Evolutionary conservation across 495 filamentous ascomycete genomes (phyloP).

Genomic region (Aspergillus nanangensis): DNA sequence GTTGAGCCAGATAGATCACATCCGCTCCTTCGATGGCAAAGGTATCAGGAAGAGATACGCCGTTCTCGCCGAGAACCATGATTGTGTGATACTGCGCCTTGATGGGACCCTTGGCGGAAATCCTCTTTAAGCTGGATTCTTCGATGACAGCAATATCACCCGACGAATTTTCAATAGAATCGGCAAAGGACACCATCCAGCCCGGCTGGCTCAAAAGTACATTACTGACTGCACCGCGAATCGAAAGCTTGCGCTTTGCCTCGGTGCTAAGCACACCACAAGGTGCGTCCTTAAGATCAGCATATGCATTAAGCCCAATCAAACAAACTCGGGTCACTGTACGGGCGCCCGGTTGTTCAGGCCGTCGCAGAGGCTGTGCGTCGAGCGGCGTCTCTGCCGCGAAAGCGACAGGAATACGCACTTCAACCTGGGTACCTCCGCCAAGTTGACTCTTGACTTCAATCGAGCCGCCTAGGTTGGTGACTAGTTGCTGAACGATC

Average conservation of each 20-base stretch:
- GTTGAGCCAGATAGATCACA: constrained; percentile 26
- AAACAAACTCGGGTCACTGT: constrained; percentile 17
- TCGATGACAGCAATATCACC: constrained; percentile 32
- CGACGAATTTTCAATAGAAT: constrained; percentile 16
- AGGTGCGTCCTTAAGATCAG: constrained; percentile 21
- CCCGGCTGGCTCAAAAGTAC: constrained; percentile 23
- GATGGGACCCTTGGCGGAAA: constrained; percentile 5
- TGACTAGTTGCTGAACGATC: constrained; percentile 63
- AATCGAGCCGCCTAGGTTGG: constrained; percentile 54
- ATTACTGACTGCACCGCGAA: constrained; percentile 27
- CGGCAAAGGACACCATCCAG: constrained; percentile 28
- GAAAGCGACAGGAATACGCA: constrained; percentile 40
- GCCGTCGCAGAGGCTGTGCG: not conserved
- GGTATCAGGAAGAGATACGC: constrained; percentile 3
- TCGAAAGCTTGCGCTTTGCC: constrained; percentile 29
- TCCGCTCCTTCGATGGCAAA: constrained; percentile 9
- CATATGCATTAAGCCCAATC: constrained; percentile 27
- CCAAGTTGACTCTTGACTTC: constrained; percentile 52
- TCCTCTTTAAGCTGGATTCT: constrained; percentile 15
- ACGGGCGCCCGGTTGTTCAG: not conserved
- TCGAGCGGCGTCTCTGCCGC: not conserved
- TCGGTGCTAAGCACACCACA: constrained; percentile 23
- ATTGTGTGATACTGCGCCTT: constrained; percentile 19
- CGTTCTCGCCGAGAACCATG: constrained; percentile 25
- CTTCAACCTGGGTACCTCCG: constrained; percentile 55